A percentile compares a stretch with the other conserved stretches of the same genome.
Evolutionary conservation across 1,284 basidiomycete species (phyloP).

Genomic region (Ganoderma resinaceum): DNA sequence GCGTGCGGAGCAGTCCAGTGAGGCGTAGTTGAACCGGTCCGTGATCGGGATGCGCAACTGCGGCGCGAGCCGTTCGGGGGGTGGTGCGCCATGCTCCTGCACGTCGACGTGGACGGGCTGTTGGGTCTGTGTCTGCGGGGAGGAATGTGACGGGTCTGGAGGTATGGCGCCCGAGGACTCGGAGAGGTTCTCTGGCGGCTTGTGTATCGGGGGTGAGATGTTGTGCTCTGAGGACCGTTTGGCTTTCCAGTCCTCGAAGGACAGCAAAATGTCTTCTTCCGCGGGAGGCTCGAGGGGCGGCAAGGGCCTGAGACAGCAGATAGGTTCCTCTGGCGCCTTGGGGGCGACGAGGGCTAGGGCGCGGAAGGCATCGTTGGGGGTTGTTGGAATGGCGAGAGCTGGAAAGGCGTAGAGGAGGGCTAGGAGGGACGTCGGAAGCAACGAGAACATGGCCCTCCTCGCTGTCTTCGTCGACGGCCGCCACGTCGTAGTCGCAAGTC

Average conservation of each 20-base stretch:
- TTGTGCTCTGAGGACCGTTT: conserved; percentile 56
- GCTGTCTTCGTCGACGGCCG: conserved; percentile 28
- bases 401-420: conserved; percentile 51
- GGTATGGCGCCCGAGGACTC: conserved; percentile 5
- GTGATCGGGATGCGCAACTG: conserved; percentile 73
- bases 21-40: conserved; percentile 94
- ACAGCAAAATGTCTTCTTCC: conserved; percentile 74
- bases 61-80: conserved; percentile 50
- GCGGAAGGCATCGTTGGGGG: conserved; percentile 66
- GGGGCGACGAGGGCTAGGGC: conserved; percentile 55
- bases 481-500: conserved; percentile 27
- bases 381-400: conserved; percentile 47
- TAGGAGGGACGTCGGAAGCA: conserved; percentile 43
- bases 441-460: conserved; percentile 34
- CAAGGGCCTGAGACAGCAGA: conserved; percentile 71
- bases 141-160: conserved; percentile 11
- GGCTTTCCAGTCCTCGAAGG: conserved; percentile 92
- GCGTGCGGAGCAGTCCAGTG: conserved; percentile 91
- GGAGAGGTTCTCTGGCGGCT: conserved; percentile 24
- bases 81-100: conserved; percentile 24
- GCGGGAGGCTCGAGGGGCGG: conserved; percentile 52
- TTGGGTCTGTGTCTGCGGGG: conserved; percentile 12
- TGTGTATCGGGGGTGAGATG: conserved; percentile 23
- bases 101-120: conserved; percentile 17
- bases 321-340: conserved; percentile 58